A percentile compares a stretch with the other conserved stretches of the same genome.
phyloP scores from a whole-genome alignment of 148 eudicot genomes.

The Nepenthes mirabilis region DNA sequence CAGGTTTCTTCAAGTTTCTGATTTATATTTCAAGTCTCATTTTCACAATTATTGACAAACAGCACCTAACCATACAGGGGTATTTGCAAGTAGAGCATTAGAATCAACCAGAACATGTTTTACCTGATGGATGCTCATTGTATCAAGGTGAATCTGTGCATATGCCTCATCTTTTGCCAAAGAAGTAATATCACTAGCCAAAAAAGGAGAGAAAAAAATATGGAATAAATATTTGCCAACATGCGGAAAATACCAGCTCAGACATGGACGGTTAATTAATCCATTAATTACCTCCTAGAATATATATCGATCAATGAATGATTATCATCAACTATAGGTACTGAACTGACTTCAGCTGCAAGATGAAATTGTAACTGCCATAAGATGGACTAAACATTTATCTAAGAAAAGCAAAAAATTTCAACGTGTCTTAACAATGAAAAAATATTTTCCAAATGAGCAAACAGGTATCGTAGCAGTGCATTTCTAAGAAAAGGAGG shows the following conservation, averaged over 20 bases:
- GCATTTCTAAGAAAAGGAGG: too few relatives aligned
- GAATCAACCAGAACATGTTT: not conserved
- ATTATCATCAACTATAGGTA: slow-evolving; percentile 87
- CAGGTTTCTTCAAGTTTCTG: too few relatives aligned
- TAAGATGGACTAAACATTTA: not conserved
- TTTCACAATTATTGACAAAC: too few relatives aligned
- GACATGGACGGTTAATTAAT: not conserved
- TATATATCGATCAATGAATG: slow-evolving; percentile 81
- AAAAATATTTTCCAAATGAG: not conserved
- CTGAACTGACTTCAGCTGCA: slow-evolving; percentile 88
- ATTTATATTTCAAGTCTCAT: too few relatives aligned
- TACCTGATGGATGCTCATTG: slow-evolving; percentile 83
- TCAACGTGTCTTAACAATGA: not conserved
- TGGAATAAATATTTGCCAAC: not conserved
- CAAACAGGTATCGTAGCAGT: too few relatives aligned
- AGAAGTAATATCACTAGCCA: slow-evolving; percentile 75
- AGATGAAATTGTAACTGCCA: slow-evolving; percentile 5
- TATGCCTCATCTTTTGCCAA: slow-evolving; percentile 85
- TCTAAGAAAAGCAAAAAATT: not conserved
- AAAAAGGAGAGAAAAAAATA: slow-evolving; percentile 3
- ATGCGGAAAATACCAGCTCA: not conserved
- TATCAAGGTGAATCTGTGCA: slow-evolving; percentile 71
- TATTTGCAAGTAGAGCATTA: not conserved
- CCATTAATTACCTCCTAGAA: slow-evolving; percentile 54
- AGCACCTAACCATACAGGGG: too few relatives aligned